Conservation (phyloP, 2,329 filamentous ascomycete species). For the Xylaria polymorpha region DNA sequence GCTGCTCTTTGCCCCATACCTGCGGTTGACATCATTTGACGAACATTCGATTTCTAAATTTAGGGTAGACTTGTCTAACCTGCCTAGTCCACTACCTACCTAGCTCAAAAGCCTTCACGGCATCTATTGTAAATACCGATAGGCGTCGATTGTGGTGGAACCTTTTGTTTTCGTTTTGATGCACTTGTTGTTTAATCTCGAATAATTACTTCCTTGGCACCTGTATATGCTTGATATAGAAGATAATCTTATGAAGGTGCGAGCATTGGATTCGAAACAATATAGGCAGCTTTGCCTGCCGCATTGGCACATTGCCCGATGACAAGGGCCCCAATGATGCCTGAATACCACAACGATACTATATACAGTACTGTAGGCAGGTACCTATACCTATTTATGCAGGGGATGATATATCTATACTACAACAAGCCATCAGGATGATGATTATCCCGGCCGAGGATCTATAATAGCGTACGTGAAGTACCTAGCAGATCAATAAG, state of each 20-base stretch:
- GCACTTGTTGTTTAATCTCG: not conserved
- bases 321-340: not conserved
- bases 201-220: not conserved
- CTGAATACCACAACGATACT: not conserved
- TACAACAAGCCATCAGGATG: not conserved
- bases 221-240: too few species aligned
- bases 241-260: not conserved
- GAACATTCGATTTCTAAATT: too few species aligned
- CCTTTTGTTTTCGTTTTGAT: not conserved
- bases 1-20: not conserved
- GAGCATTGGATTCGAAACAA: not conserved
- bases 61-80: too few species aligned
- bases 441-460: not conserved
- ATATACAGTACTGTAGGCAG: too few species aligned
- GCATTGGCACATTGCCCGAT: not conserved
- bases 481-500: not conserved
- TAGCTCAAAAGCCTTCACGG: not conserved
- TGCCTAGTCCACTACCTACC: not conserved
- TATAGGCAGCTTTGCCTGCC: not conserved
- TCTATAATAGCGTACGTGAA: not conserved
- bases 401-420: too few species aligned
- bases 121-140: not conserved
- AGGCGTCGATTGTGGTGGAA: not conserved
- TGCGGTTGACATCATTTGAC: not conserved
- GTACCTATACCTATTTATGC: not conserved